Percentiles rank a stretch among this genome's conserved stretches.
Conservation (phyloP, 495 filamentous ascomycete species). For the Lichenothelia convexa region DNA sequence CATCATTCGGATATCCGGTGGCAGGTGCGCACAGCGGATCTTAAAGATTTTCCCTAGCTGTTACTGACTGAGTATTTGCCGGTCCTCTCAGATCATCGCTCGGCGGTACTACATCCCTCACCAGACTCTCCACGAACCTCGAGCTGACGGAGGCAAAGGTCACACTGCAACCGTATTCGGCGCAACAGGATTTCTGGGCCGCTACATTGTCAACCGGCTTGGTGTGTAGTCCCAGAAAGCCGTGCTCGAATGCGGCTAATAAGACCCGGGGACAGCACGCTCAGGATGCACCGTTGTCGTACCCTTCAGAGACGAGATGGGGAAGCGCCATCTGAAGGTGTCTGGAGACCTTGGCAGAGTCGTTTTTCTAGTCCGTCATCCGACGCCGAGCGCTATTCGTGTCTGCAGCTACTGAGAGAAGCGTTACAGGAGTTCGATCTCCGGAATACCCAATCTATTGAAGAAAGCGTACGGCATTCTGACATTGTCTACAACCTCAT, state of each 20-base stretch:
- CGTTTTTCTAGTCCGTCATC: conserved; percentile 49
- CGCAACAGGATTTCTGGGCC: conserved; percentile 85
- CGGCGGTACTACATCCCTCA: conserved; percentile 59
- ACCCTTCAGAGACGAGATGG: conserved; percentile 93
- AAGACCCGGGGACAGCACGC: conserved; percentile 36
- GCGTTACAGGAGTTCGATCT: conserved; percentile 64
- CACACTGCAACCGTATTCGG: conserved; percentile 97
- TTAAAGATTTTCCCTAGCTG: conserved; percentile 4
- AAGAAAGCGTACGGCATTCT: conserved; percentile 90
- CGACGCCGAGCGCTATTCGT: background rate
- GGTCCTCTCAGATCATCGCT: conserved; percentile 44
- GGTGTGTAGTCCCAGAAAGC: conserved; percentile 33
- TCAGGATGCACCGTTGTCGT: conserved; percentile 85
- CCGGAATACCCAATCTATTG: conserved; percentile 85
- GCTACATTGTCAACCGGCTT: conserved; percentile 93
- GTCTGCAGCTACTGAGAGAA: background rate
- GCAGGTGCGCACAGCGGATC: conserved; percentile 20
- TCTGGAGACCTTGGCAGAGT: conserved; percentile 83
- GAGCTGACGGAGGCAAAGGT: too few relatives aligned
- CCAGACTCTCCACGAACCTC: conserved; percentile 11
- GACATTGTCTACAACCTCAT: conserved; percentile 95
- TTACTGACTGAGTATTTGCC: background rate
- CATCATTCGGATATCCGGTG: conserved; percentile 23
- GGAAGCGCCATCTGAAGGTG: conserved; percentile 89
- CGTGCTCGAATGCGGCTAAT: background rate